Evolutionary conservation across 2,329 filamentous ascomycete species (phyloP), one percentile per base, ranked within the genome.

Genomic region (Dactylellina haptotyla): DNA sequence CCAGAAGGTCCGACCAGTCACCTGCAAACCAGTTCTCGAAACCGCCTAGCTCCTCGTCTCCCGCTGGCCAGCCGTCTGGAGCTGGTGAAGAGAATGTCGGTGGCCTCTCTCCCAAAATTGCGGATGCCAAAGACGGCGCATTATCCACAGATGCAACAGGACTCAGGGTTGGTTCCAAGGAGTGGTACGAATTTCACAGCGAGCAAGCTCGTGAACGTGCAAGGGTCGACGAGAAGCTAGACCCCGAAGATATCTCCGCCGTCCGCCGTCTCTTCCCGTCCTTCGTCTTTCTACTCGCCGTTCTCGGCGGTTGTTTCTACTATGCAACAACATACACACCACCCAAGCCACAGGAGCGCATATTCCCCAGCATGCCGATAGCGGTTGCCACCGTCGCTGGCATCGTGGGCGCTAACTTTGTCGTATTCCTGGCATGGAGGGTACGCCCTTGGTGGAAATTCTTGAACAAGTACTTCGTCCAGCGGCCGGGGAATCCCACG

Each of bases 401-500:
- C 4, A 80, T 94, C 43, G 83, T 92, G 46, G 83, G 81, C n/a
- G 69, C 85, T 53, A 92, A 93, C 79, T 66, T 84, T 4, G 75
- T 83, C 39, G 82, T 89, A 9, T 88, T 84, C 76, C 65, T 84
- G 23, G 81, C 84, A 26, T 92, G 90, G 88, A 85, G 85, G 76
- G 76, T 87, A 9, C 89, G 90, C 50, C 86, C 87, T 0, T 77
- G 88, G 28, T 94, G 89, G 88, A 80, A 82, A 10, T 57, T 87
- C 14, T 81, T 92, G 76, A 93, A 92, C 81, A 86, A 84, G 75
- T 89, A 89, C 82, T 88, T 91, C 81, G 82, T 90, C 41, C 80
- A 89, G 34, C 82, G 88, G 6, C 84, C 89, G 4, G 89, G 87
- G 4, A 87, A 87, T 57, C 89, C 90, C 6, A 85, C 85, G 75